Evolutionary conservation across 495 filamentous ascomycete genomes (phyloP), one percentile per base, ranked within the genome.

Genomic region (Chlorociboria aeruginascens): DNA sequence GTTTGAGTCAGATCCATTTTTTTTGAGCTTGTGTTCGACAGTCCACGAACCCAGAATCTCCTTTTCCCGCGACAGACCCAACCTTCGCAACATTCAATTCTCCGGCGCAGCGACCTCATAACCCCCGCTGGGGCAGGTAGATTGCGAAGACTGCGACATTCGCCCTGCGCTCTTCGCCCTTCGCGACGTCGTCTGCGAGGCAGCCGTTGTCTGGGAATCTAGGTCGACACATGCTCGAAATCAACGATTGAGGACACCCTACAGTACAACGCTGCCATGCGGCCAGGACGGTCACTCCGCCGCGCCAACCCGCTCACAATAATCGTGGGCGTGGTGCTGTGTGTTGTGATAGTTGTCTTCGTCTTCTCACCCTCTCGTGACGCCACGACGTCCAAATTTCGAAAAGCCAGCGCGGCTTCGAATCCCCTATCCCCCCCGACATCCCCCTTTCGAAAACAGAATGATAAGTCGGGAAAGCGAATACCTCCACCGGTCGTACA

Each of bases 401-500:
- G 69, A 56, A 65, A 68, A 60, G 67, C 76, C 56, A 66, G 73
- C 54, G 80, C 82, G 29, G 85, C 83, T 38, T 69, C 79, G 44
- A 78, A 86, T 60, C 78, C 77, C 49, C 75, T 89, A 56, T 92
- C 85, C 11, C 88, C 87, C 45, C 89, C 88, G 6, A 85, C 81
- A 13, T 80, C 85, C 40, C 83, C 87, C n/a, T 89, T 89, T 65
- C 68, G 77, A 55, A 88, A 90, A 65, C 65, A 71, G 44, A 72
- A 68, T 50, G 50, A 76, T 34, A 60, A 74, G 44, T 59, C 74
- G 48, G 77, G 77, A 35, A 66, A 72, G 48, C 51, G 66, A 39
- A 68, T 75, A 32, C 79, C 87, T 11, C 88, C 90, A 14, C 90
- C 90, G n/a, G 88, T 98, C 20, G 77, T 85, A 11, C 92, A 86